phyloP scores from a whole-genome alignment of 1,284 basidiomycete genomes.

The Naganishia cerealis region DNA sequence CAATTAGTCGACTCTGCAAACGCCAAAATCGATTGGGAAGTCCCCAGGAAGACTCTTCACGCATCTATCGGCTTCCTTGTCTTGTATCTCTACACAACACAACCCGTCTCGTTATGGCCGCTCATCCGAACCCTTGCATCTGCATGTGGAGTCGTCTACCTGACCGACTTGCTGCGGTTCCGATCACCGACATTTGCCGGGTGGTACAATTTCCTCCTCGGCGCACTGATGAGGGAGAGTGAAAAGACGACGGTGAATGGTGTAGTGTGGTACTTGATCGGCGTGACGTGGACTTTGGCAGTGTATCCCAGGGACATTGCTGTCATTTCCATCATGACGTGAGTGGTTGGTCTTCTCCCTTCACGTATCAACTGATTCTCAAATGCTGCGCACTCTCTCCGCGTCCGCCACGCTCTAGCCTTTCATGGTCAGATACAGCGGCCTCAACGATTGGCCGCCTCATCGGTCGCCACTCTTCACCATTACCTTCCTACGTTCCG shows the following conservation, averaged over 20 bases:
- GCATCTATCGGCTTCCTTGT: conserved; percentile 88
- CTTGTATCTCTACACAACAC: conserved; percentile 63
- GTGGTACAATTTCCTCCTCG: conserved; percentile 73
- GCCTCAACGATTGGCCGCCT: conserved; percentile 89
- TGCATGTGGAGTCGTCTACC: conserved; percentile 69
- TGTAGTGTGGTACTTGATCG: conserved; percentile 92
- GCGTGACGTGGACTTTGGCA: conserved; percentile 77
- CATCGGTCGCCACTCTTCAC: conserved; percentile 73
- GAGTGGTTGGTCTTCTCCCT: conserved; percentile 48
- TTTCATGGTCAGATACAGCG: conserved; percentile 95
- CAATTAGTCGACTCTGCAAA: background rate
- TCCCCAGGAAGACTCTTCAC: conserved; percentile 87
- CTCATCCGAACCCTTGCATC: conserved; percentile 68
- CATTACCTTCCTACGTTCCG: conserved; percentile 63
- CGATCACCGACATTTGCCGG: conserved; percentile 67
- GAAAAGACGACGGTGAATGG: conserved; percentile 84
- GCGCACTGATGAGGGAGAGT: conserved; percentile 89
- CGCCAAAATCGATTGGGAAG: conserved; percentile 62
- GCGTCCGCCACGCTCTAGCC: conserved; percentile 59
- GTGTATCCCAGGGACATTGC: conserved; percentile 84
- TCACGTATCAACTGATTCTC: background rate
- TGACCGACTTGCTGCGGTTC: conserved; percentile 77
- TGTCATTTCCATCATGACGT: conserved; percentile 83
- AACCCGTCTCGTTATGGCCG: conserved; percentile 54
- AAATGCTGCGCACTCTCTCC: conserved; percentile 78